Percentiles rank a stretch among this genome's conserved stretches.
Conservation (phyloP, 2,329 filamentous ascomycete genomes). For the Diaporthe humulicola region DNA sequence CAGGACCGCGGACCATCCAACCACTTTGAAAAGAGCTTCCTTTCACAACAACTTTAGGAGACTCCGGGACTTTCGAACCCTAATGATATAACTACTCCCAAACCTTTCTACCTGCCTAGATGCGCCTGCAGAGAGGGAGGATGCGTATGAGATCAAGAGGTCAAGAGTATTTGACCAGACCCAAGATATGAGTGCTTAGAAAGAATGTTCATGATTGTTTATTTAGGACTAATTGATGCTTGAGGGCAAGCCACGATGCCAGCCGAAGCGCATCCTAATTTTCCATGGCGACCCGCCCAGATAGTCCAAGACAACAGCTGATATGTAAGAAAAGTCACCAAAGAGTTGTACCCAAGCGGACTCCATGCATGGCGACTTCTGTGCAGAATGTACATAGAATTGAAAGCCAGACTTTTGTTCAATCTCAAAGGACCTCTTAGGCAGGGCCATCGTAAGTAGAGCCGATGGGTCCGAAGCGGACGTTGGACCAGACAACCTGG, state of each 20-base stretch:
- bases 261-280: not conserved
- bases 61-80: too few relatives aligned
- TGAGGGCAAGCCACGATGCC: not conserved
- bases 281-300: not conserved
- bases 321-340: slow-evolving; percentile 8
- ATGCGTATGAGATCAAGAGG: too few relatives aligned
- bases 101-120: too few relatives aligned
- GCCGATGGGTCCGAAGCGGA: slow-evolving; percentile 43
- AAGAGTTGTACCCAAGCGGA: not conserved
- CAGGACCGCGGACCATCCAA: not conserved
- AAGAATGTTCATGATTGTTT: not conserved
- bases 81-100: too few relatives aligned
- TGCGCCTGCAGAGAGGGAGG: not conserved
- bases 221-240: not conserved
- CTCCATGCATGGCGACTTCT: not conserved
- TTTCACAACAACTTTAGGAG: too few relatives aligned
- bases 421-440: not conserved
- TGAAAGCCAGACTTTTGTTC: slow-evolving; percentile 6
- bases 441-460: slow-evolving; percentile 43
- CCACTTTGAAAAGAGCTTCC: not conserved
- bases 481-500: slow-evolving; percentile 45
- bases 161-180: too few relatives aligned
- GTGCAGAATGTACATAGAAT: slow-evolving; percentile 23
- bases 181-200: too few relatives aligned
- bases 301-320: slow-evolving; percentile 8